Evolutionary conservation across 768 basidiomycete species (phyloP).

Genomic region (Russula ochroleuca): DNA sequence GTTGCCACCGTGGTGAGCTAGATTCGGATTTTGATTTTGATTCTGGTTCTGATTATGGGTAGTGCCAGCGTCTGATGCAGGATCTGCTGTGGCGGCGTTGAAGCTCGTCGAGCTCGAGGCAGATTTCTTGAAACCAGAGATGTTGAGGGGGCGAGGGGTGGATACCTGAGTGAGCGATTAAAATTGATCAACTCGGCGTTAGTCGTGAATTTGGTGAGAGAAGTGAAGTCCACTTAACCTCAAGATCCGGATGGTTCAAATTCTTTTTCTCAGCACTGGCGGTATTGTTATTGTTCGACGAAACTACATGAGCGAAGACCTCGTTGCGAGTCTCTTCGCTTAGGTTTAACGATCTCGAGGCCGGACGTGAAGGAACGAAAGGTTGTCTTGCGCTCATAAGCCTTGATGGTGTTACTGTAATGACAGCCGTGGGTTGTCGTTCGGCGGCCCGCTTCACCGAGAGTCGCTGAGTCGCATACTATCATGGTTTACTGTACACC

Average conservation of each 20-base stretch:
- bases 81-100: neutral
- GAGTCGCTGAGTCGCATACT: too few species aligned
- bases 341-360: slow-evolving; percentile 9
- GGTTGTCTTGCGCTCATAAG: slow-evolving; percentile 23
- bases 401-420: neutral
- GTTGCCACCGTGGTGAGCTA: neutral
- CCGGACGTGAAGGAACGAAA: slow-evolving; percentile 22
- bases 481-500: too few species aligned
- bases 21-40: neutral
- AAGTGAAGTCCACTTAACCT: neutral
- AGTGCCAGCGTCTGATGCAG: neutral
- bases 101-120: neutral
- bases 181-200: neutral
- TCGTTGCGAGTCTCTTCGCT: slow-evolving; percentile 2
- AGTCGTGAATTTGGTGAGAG: neutral
- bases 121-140: slow-evolving; percentile 18
- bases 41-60: neutral
- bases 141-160: slow-evolving; percentile 11
- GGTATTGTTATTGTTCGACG: neutral
- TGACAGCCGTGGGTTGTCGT: neutral
- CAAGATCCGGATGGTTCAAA: neutral
- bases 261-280: neutral
- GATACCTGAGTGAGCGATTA: neutral
- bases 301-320: neutral
- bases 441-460: slow-evolving; percentile 7